These are phyloP conservation scores for Tylopilus vinaceipallidus DNA, from an alignment of 768 basidiomycete species.

Conservation along the genomic window DNA sequence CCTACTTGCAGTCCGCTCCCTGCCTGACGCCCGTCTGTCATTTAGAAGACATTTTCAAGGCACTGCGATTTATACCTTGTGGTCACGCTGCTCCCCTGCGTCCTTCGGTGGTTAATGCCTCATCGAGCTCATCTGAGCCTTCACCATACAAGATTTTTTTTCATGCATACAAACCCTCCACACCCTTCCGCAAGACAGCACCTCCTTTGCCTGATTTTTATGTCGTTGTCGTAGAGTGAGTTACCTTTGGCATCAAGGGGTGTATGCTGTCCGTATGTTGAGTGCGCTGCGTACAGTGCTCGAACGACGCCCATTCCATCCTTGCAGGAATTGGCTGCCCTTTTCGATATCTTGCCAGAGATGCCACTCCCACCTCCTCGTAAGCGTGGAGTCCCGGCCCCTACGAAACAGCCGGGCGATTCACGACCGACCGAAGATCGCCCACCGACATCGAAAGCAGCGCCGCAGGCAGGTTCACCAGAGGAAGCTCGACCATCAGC, in stretches of 20 bases:
- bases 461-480: constrained; percentile 4
- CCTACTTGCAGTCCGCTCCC: neutral
- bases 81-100: constrained; percentile 52
- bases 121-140: neutral
- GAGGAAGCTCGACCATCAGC: neutral
- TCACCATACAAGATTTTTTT: constrained; percentile 73
- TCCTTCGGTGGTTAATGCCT: too few relatives aligned
- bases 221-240: constrained; percentile 83
- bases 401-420: constrained; percentile 2
- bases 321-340: constrained; percentile 66
- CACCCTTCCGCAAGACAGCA: constrained; percentile 74
- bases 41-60: constrained; percentile 64
- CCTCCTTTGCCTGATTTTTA: constrained; percentile 84
- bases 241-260: constrained; percentile 5
- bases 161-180: constrained; percentile 89
- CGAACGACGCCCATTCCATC: constrained; percentile 81
- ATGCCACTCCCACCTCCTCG: constrained; percentile 62
- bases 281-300: constrained; percentile 50
- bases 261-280: neutral
- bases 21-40: neutral
- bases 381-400: constrained; percentile 21
- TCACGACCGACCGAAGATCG: neutral
- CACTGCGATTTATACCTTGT: constrained; percentile 69
- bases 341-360: constrained; percentile 69
- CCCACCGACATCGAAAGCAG: constrained; percentile 2